Evolutionary conservation across 768 basidiomycete genomes (phyloP).

Genomic region (Auricularia sp.): DNA sequence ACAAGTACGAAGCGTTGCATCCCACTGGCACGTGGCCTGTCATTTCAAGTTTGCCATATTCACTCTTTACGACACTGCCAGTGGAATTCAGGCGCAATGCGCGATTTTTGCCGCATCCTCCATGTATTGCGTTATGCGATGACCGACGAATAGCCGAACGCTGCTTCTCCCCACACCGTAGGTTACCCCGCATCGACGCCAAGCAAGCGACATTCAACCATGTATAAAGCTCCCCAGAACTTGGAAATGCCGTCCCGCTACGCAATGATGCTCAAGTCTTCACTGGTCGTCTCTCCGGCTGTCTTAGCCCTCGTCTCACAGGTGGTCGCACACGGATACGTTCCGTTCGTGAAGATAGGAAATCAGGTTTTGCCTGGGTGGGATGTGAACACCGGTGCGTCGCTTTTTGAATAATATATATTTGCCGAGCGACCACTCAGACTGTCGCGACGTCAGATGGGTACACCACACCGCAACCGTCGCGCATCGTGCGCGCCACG

Average conservation of each 20-base stretch:
- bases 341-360: constrained; percentile 5
- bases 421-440: too few species aligned
- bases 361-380: constrained; percentile 5
- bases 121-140: not conserved
- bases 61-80: too few species aligned
- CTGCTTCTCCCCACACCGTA: not conserved
- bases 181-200: not conserved
- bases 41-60: not conserved
- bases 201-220: not conserved
- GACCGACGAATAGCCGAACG: not conserved
- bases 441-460: not conserved
- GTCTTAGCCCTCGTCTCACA: constrained; percentile 2
- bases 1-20: too few species aligned
- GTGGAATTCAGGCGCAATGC: not conserved
- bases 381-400: not conserved
- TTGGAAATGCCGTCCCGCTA: not conserved
- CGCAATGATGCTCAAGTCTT: not conserved
- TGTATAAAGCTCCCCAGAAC: not conserved
- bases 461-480: not conserved
- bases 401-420: too few species aligned
- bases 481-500: constrained; percentile 5
- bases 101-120: not conserved
- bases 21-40: not conserved
- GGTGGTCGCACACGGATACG: constrained; percentile 2
- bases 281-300: not conserved